Conservation (phyloP, 257 asterid species). For the Avicennia marina region DNA sequence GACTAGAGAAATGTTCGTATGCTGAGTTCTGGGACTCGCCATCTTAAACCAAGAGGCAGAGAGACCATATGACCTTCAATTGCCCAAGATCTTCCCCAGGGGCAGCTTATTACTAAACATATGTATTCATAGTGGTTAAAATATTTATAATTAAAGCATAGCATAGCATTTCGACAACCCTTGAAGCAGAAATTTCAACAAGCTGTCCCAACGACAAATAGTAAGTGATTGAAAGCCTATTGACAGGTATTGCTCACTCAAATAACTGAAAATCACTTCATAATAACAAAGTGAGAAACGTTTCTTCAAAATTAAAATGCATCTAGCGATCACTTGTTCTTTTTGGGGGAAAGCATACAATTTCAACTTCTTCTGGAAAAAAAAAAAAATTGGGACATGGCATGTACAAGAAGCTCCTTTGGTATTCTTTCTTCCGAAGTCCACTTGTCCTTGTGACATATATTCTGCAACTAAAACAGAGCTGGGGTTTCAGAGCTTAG, state of each 20-base stretch:
- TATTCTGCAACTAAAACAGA: constrained; percentile 7
- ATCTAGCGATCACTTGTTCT: constrained; percentile 10
- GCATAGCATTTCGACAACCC: background rate
- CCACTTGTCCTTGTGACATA: background rate
- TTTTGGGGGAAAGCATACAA: background rate
- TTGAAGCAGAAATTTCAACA: background rate
- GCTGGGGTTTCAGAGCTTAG: constrained; percentile 3
- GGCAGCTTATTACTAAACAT: too few species aligned
- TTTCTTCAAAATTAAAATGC: background rate
- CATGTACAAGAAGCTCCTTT: too few species aligned
- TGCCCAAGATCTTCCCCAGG: too few species aligned
- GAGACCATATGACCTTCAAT: background rate
- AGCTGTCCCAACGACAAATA: background rate
- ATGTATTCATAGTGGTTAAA: too few species aligned
- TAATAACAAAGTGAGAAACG: background rate
- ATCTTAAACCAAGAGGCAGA: background rate
- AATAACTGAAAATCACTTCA: background rate
- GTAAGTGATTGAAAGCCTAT: background rate
- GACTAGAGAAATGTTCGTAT: background rate
- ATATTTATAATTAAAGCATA: too few species aligned
- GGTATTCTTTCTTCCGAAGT: too few species aligned
- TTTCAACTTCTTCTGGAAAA: background rate
- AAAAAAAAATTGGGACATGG: background rate
- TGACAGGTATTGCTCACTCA: background rate
- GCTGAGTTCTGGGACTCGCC: background rate